Evolutionary conservation across 805 yeast species (phyloP).

Genomic region (Candida saitoana): DNA sequence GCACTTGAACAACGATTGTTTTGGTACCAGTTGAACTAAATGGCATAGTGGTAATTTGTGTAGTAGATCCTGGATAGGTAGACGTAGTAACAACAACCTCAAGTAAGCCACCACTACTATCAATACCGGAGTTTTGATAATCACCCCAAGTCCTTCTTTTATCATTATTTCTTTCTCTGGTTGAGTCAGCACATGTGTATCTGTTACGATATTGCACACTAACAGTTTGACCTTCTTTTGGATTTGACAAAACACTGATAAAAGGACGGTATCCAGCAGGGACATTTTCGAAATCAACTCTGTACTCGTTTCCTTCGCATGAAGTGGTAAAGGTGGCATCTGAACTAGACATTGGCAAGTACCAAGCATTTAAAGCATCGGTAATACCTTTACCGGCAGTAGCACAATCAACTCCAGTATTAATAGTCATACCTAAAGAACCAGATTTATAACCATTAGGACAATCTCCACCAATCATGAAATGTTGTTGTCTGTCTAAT

Average conservation of each 20-base stretch:
- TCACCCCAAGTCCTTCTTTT: conserved; percentile 5
- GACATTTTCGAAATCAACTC: conserved; percentile 15
- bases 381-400: conserved; percentile 17
- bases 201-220: conserved; percentile 9
- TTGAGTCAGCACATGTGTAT: conserved; percentile 11
- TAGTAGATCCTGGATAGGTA: conserved; percentile 18
- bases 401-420: conserved; percentile 18
- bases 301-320: conserved; percentile 12
- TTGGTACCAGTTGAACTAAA: conserved; percentile 11
- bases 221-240: conserved; percentile 1
- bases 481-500: conserved; percentile 9
- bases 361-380: conserved; percentile 19
- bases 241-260: conserved; percentile 11
- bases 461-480: conserved; percentile 14
- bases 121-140: conserved; percentile 7
- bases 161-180: neutral
- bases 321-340: conserved; percentile 8
- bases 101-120: conserved; percentile 11
- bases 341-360: conserved; percentile 10
- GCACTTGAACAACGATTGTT: conserved; percentile 21
- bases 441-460: conserved; percentile 20
- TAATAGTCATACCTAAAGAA: conserved; percentile 15
- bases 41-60: conserved; percentile 17
- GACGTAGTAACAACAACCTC: conserved; percentile 13
- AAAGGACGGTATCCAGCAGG: conserved; percentile 28